Percentiles rank a stretch among this genome's conserved stretches.
These are phyloP conservation scores for Ophiostoma perfectum DNA, from an alignment of 2,329 filamentous ascomycete species.

Conservation along the genomic window DNA sequence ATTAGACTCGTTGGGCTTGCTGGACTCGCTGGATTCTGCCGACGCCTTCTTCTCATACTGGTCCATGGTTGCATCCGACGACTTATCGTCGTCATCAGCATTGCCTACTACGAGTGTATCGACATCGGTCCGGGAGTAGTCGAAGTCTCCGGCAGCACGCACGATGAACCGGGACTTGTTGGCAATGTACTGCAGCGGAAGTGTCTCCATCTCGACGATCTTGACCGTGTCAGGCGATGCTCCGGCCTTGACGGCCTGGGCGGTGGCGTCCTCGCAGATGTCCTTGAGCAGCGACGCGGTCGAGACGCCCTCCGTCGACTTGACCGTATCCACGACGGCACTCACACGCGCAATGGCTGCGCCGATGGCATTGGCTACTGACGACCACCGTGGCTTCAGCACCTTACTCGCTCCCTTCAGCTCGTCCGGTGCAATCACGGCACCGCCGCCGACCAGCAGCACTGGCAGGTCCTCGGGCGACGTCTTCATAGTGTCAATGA, in stretches of 20 bases:
- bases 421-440: slow-evolving; percentile 52
- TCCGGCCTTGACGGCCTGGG: background rate
- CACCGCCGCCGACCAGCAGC: slow-evolving; percentile 59
- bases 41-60: background rate
- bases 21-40: no score
- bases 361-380: slow-evolving; percentile 60
- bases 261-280: background rate
- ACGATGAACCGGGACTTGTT: slow-evolving; percentile 1
- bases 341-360: slow-evolving; percentile 58
- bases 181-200: background rate
- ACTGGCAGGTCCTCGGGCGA: slow-evolving; percentile 55
- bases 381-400: slow-evolving; percentile 45
- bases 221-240: background rate
- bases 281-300: background rate
- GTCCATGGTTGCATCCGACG: background rate
- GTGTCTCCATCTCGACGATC: background rate
- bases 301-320: slow-evolving; percentile 41
- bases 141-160: background rate
- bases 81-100: background rate
- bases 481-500: slow-evolving; percentile 59
- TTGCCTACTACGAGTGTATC: background rate
- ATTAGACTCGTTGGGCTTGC: no score
- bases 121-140: background rate
- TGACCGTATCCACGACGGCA: slow-evolving; percentile 47
- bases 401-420: slow-evolving; percentile 52